Conservation (phyloP, 73 alveolate species). For the Blepharisma japonicum region DNA sequence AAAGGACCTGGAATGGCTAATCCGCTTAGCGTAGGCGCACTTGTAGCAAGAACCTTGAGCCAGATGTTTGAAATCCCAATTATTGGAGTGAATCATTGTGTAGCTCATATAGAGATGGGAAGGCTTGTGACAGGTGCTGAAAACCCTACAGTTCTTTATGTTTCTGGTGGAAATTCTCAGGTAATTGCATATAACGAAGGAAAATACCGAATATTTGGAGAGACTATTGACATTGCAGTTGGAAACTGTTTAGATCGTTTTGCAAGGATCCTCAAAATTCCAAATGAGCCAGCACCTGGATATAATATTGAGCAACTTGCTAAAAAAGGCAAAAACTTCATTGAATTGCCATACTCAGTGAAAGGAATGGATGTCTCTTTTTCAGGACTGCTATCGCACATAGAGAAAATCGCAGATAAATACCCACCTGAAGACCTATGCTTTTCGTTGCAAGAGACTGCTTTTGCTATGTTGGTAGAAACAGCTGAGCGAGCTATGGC, state of each 20-base stretch:
- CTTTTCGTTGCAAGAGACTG: conserved; percentile 90
- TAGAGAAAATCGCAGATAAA: conserved; percentile 72
- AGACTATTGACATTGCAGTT: conserved; percentile 97
- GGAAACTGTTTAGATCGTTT: conserved; percentile 97
- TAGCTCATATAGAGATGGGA: conserved; percentile 99
- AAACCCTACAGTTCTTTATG: conserved; percentile 95
- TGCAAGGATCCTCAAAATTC: conserved; percentile 91
- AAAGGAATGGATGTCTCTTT: conserved; percentile 99
- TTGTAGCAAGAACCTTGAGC: conserved; percentile 92
- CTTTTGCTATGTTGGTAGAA: conserved; percentile 97
- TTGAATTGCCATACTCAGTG: conserved; percentile 94
- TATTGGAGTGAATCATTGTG: conserved; percentile 98
- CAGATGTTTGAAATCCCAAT: conserved; percentile 89
- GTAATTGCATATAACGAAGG: conserved; percentile 90
- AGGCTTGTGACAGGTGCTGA: conserved; percentile 87
- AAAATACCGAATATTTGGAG: conserved; percentile 96
- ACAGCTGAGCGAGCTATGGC: conserved; percentile 99
- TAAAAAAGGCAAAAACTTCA: conserved; percentile 79
- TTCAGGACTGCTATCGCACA: conserved; percentile 87
- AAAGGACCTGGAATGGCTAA: conserved; percentile 99
- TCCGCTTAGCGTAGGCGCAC: conserved; percentile 96
- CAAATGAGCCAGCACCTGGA: conserved; percentile 99
- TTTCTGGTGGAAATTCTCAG: conserved; percentile 98
- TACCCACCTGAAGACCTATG: conserved; percentile 88
- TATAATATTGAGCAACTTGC: conserved; percentile 96